Evolutionary conservation across 441 rosid genomes (phyloP).

Genomic region (Pelargonium australe): DNA sequence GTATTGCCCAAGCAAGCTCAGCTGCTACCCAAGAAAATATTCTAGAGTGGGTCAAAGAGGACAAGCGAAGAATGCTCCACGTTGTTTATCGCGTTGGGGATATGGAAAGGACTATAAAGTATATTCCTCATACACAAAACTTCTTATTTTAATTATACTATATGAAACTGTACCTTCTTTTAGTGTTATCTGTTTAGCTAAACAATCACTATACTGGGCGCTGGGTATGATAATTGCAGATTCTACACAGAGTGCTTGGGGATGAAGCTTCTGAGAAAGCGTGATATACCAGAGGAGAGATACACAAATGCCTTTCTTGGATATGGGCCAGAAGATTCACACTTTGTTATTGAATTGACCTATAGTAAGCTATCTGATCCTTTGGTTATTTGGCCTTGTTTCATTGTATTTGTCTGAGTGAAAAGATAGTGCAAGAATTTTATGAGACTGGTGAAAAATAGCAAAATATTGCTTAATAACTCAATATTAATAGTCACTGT

Average conservation of each 20-base stretch:
- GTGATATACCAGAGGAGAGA: conserved; percentile 8
- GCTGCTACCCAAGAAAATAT: conserved; percentile 3
- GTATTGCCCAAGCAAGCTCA: conserved; percentile 10
- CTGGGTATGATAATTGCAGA: background rate
- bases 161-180: background rate
- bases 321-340: conserved; percentile 9
- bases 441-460: background rate
- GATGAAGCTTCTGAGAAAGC: conserved; percentile 8
- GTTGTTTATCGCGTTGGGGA: conserved; percentile 10
- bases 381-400: background rate
- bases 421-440: background rate
- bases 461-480: background rate
- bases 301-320: conserved; percentile 4
- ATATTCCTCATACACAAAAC: background rate
- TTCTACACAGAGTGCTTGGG: conserved; percentile 10
- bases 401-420: background rate
- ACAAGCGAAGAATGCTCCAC: conserved; percentile 7
- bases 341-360: conserved; percentile 12
- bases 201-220: background rate
- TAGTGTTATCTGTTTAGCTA: background rate
- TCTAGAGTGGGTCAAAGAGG: conserved; percentile 4
- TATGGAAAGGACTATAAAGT: conserved; percentile 7
- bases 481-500: background rate
- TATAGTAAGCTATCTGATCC: conserved; percentile 19
- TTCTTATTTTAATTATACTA: background rate